Base-by-base conservation (phyloP, 176 grass and related monocot species). In the Saccharum officinarum region DNA sequence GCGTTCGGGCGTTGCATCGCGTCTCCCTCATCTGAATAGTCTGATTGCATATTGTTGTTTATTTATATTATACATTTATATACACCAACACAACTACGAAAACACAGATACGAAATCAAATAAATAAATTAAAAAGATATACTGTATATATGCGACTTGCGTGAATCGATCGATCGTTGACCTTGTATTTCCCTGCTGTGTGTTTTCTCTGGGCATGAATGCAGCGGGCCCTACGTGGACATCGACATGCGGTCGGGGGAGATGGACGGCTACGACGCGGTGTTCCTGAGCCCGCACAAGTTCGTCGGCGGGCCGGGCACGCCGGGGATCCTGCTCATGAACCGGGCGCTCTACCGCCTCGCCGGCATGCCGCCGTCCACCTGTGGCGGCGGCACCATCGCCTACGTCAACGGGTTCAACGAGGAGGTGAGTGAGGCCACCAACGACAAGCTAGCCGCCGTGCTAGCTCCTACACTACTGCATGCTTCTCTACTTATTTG, bases 251-350 rank as follows among this genome's bases (percentile, higher is more conserved):
- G 77, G 14, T 93, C 96, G 0, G 96, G 91, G 0, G 78, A 89
- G 8, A 63, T 90, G 42, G 95, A 94, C 62, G 96, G 96, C 23
- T 98, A 98, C 70, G 96, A 98, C 71, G 93, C 96, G 2, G 87
- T 98, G 15, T 92, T 95, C 81, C 76, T 98, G 8, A 98, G 95
- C 80, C 91, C 93, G 23, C 95, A 98, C 82, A 98, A 98, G 86
- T 98, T 98, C 69, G 80, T 90, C 45, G 93, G 93, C 16, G 95
- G 95, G 14, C 93, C 93, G 1, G 89, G 89, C 69, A 87, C 89
- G 80, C 84, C 95, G n/a, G 93, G 95, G 20, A 85, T 98, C 81
- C 88, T 98, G 39, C 80, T 95, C 22, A 87, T 98, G 82, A 95
- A 89, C 87, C 81, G 75, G 20, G 22, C 85, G 8, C 93, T 98